phyloP scores from a whole-genome alignment of 345 rosid genomes.

The Sisymbrium irio region DNA sequence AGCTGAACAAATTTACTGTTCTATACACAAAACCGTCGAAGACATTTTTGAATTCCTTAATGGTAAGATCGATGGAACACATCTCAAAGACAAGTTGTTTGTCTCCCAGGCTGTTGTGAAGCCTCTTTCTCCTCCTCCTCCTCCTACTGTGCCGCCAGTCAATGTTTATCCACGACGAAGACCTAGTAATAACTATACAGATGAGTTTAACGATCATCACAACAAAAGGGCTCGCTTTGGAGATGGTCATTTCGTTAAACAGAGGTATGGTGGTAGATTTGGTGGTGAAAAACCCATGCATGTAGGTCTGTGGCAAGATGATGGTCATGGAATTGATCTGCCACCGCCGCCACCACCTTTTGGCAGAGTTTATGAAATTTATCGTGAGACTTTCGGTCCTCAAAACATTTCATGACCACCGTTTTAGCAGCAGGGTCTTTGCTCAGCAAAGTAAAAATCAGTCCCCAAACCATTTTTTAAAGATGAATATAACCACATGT shows the following conservation, averaged over 20 bases:
- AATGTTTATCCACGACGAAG: constrained; percentile 4
- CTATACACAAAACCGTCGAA: constrained; percentile 33
- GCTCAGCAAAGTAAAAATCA: neutral
- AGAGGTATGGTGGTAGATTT: constrained; percentile 5
- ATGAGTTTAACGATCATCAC: neutral
- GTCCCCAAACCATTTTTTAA: neutral
- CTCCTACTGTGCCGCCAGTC: neutral
- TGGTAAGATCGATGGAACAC: constrained; percentile 20
- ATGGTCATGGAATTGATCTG: neutral
- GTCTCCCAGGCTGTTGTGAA: constrained; percentile 7
- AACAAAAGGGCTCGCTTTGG: constrained; percentile 2
- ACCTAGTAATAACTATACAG: neutral
- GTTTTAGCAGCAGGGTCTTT: neutral
- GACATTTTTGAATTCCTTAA: constrained; percentile 34
- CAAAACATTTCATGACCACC: neutral
- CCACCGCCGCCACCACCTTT: neutral
- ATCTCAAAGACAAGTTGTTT: constrained; percentile 39
- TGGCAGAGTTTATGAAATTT: neutral
- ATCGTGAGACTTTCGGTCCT: neutral
- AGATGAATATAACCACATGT: neutral
- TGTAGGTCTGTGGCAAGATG: neutral
- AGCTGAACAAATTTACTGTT: constrained; percentile 37
- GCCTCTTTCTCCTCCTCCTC: neutral
- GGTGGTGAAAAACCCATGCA: neutral
- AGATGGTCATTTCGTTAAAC: constrained; percentile 6